Base-by-base conservation (phyloP, 2,329 filamentous ascomycete species). In the Colletotrichum sp. region DNA sequence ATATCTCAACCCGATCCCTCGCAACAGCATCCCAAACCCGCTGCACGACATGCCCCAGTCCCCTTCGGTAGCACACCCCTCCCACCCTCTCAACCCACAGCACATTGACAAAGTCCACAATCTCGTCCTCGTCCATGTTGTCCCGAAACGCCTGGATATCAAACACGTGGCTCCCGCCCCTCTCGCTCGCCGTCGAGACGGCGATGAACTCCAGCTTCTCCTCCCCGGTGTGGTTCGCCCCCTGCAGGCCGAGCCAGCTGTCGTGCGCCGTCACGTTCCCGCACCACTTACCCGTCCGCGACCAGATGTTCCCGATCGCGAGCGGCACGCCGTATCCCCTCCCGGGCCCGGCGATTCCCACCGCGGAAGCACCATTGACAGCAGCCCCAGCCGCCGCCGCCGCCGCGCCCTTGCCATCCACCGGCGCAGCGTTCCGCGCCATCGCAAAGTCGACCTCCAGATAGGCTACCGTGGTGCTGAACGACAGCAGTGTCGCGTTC, bases 31-130 rank as follows among this genome's bases (percentile, higher is more conserved):
- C 83, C 85, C 85, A 87, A 1, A 80, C 82, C 74, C 81, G 81
- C 70, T 81, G 79, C 61, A 87, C 66, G 7, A 87, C 81, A 76
- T 86, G 85, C 1, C 85, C 85, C 33, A 87, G 78, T 5, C 85
- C 85, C 33, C 85, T 77, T 21, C 85, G 78, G 71, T 84, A 86
- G 8, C 82, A 82, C 69, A 87, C 80, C 18, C 81, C 85, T 12
- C 84, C 84, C 24, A 87, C 85, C 29, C 84, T 79, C 79, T 87
- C 85, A 21, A 87, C 82, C 85, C 85, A 87, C 36, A 87, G 75
- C 51, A 87, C 85, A 33, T 87, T 87, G 21, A 87, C 83, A 77
- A 87, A 84, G 70, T 87, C 85, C 33, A 88, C 78, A 36, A 82
- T 80, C 36, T 84, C 84, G 67, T 87, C 84, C 2, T 79, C 78